These are phyloP conservation scores for Bassia scoparia DNA, from an alignment of 148 eudicot species.

Conservation along the genomic window DNA sequence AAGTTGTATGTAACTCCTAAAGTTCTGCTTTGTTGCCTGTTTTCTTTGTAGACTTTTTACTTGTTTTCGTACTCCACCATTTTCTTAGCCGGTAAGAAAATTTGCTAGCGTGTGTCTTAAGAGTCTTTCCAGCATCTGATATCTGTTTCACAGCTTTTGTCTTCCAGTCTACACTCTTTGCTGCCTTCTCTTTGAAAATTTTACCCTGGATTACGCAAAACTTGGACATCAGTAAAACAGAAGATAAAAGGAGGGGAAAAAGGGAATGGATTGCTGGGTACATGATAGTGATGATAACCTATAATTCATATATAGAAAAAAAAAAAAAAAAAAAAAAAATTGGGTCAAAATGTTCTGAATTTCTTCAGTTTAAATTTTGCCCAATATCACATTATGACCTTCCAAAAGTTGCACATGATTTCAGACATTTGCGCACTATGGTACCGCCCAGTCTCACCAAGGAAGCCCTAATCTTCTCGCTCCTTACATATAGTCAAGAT, in stretches of 20 bases:
- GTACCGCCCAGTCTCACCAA: too few relatives aligned
- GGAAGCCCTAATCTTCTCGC: too few relatives aligned
- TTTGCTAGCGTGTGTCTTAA: conserved; percentile 47
- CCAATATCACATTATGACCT: too few relatives aligned
- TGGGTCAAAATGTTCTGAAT: too few relatives aligned
- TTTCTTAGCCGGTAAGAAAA: conserved; percentile 36
- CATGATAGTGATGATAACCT: too few relatives aligned
- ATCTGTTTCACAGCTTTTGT: conserved; percentile 45
- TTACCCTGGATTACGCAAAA: conserved; percentile 49
- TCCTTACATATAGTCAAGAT: too few relatives aligned
- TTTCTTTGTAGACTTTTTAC: conserved; percentile 39
- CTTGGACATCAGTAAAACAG: conserved; percentile 14
- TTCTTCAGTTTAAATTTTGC: too few relatives aligned
- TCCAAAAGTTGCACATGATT: too few relatives aligned
- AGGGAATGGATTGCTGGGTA: background rate
- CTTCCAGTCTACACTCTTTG: conserved; percentile 60
- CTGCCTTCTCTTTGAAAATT: conserved; percentile 50
- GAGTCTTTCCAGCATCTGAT: conserved; percentile 37
- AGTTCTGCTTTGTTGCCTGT: conserved; percentile 50
- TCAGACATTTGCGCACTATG: too few relatives aligned
- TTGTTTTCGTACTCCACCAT: conserved; percentile 63
- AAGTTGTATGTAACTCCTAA: conserved; percentile 22
- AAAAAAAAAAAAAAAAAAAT: too few relatives aligned
- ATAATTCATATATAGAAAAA: too few relatives aligned
- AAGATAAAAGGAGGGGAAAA: background rate